Evolutionary conservation across 257 asterid species (phyloP), one percentile per base, ranked within the genome.

Genomic region (Fraxinus americana): DNA sequence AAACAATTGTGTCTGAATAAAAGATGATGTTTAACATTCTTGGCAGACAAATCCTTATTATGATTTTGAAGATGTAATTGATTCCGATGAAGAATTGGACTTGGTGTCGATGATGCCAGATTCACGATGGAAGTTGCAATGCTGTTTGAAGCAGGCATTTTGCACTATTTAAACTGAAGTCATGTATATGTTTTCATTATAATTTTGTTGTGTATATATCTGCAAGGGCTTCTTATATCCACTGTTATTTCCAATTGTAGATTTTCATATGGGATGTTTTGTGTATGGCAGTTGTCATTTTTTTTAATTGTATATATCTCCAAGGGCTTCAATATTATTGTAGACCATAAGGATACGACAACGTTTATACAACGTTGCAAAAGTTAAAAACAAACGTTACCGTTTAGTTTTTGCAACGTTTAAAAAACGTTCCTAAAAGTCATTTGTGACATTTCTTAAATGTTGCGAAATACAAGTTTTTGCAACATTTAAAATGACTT

Each of bases 61-160:
- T 72, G 98, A 92, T 80, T 92, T 79, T 65, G 97, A 88, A 88
- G 91, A 92, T 68, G 89, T 83, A 23, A 89, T 96, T 13, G 99
- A 96, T 82, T 93, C 98, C 0, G 98, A 96, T 66, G 99, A 92
- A 88, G 98, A 96, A 83, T 76, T 93, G 85, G 98, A 96, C 83
- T 76, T 93, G 92, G 90, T 87, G 75, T 83, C 94, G 1, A 93
- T 95, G 98, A 94, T 83, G 67, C 72, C 94, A 23, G 87, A 81
- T 21, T 86, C 91, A 48, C 86, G 85, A 70, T 52, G 59, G 70
- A 67, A 71, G 79, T 10, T 19, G 80, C 11, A 34, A 75, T 34
- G 69, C 80, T 39, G 38, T 81, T 39, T 84, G 86, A 84, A 67
- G 79, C 68, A 70, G 48, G 70, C 68, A 30, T 35, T 10, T 48